Percentiles rank a stretch among this genome's conserved stretches.
Conservation (phyloP, 2,329 filamentous ascomycete species). For the Fusarium robinianum region DNA sequence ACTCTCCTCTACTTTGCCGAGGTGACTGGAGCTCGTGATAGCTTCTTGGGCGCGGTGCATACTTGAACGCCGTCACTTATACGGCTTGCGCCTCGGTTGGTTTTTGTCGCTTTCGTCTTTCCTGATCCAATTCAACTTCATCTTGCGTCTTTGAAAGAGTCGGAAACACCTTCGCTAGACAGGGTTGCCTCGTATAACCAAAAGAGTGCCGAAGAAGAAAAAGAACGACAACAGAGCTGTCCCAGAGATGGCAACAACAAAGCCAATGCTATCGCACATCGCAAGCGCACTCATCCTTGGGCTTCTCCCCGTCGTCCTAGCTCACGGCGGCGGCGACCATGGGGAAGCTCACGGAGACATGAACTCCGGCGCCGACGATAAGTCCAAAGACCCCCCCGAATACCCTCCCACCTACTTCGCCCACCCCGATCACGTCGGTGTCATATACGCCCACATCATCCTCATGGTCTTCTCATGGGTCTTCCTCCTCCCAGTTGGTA, state of each 20-base stretch:
- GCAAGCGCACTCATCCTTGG: slow-evolving; percentile 10
- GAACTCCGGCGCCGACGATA: slow-evolving; percentile 23
- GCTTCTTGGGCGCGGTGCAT: too few species aligned
- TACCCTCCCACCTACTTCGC: slow-evolving; percentile 63
- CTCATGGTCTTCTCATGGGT: slow-evolving; percentile 76
- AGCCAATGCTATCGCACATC: background rate
- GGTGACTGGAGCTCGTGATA: too few species aligned
- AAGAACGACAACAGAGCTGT: too few species aligned
- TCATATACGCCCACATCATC: slow-evolving; percentile 71
- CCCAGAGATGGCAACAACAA: slow-evolving; percentile 12
- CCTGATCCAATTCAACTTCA: too few species aligned
- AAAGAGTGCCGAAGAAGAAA: too few species aligned
- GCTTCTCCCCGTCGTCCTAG: slow-evolving; percentile 26
- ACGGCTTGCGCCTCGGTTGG: slow-evolving; percentile 1
- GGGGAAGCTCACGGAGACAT: slow-evolving; percentile 15
- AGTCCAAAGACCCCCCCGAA: slow-evolving; percentile 36
- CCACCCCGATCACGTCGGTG: slow-evolving; percentile 54
- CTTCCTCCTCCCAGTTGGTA: slow-evolving; percentile 72
- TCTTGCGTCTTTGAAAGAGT: too few species aligned
- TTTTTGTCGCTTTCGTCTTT: slow-evolving; percentile 3
- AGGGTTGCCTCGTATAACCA: too few species aligned
- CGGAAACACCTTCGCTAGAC: too few species aligned
- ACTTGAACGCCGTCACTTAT: too few species aligned
- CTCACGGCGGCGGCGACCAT: slow-evolving; percentile 26
- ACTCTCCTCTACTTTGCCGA: too few species aligned